Conservation (phyloP, 345 rosid genomes). For the Salix suchowensis region DNA sequence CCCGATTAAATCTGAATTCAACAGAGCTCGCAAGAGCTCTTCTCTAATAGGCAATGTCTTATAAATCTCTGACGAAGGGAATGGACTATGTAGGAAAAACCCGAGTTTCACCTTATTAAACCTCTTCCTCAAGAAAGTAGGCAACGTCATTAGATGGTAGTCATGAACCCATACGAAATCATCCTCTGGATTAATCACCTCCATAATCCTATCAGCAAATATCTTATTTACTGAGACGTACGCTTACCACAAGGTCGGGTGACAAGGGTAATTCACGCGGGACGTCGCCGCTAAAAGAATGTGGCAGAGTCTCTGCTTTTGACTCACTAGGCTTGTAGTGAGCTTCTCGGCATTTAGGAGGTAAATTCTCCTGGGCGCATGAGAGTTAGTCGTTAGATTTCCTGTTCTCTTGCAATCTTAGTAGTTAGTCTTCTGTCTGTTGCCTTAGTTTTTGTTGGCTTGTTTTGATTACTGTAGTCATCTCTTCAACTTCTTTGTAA, state of each 20-base stretch:
- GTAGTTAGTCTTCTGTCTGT: too few relatives aligned
- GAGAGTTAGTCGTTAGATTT: too few relatives aligned
- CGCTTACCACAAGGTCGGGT: conserved; percentile 88
- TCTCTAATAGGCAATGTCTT: conserved; percentile 80
- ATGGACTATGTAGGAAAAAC: conserved; percentile 80
- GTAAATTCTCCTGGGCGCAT: too few relatives aligned
- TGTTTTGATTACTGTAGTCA: too few relatives aligned
- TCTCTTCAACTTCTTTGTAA: too few relatives aligned
- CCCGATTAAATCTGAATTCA: conserved; percentile 81
- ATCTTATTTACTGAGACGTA: conserved; percentile 85
- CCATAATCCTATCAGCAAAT: conserved; percentile 87
- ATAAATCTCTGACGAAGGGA: conserved; percentile 80
- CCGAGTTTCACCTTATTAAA: conserved; percentile 83
- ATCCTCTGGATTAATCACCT: conserved; percentile 86
- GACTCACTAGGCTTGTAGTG: too few relatives aligned
- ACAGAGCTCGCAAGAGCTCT: conserved; percentile 65
- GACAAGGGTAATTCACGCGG: conserved; percentile 80
- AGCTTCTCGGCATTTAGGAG: too few relatives aligned
- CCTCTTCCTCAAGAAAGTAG: conserved; percentile 83
- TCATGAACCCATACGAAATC: conserved; percentile 93
- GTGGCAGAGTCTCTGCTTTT: too few relatives aligned
- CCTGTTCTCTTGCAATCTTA: too few relatives aligned
- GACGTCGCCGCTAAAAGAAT: too few relatives aligned
- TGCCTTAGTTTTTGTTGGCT: too few relatives aligned
- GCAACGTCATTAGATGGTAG: conserved; percentile 85